phyloP scores from a whole-genome alignment of 805 yeast species.

The Suhomyces faveliae region DNA sequence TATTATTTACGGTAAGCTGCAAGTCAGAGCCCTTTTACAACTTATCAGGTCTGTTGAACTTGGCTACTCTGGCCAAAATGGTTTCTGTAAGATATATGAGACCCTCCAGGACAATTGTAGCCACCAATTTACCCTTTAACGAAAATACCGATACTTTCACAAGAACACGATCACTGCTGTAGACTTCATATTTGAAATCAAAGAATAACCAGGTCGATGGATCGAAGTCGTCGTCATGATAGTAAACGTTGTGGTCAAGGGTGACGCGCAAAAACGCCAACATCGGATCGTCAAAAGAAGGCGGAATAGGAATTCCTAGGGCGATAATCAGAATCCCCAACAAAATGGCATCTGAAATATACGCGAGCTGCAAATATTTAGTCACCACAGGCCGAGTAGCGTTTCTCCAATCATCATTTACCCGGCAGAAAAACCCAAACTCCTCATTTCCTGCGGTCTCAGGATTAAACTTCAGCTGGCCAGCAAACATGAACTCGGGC shows the following conservation, averaged over 20 bases:
- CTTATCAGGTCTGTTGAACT: not conserved
- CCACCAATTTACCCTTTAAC: conserved; percentile 27
- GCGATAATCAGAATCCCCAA: conserved; percentile 27
- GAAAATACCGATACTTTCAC: conserved; percentile 26
- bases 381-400: conserved; percentile 21
- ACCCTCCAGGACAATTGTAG: conserved; percentile 35
- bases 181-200: conserved; percentile 29
- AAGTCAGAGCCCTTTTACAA: no score
- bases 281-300: not conserved
- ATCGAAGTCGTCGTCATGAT: conserved; percentile 37
- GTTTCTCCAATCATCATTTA: conserved; percentile 25
- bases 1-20: no score
- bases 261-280: conserved; percentile 32
- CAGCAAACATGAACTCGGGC: conserved; percentile 10
- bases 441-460: conserved; percentile 12
- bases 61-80: not conserved
- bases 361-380: conserved; percentile 21
- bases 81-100: conserved; percentile 13
- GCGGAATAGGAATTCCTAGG: conserved; percentile 15
- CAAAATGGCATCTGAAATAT: conserved; percentile 30
- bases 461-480: not conserved
- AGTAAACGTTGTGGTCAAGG: conserved; percentile 35
- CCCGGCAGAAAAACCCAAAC: conserved; percentile 30
- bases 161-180: conserved; percentile 35
- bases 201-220: conserved; percentile 35